Evolutionary conservation across 768 basidiomycete genomes (phyloP).

Genomic region (Suillus cothurnatus): DNA sequence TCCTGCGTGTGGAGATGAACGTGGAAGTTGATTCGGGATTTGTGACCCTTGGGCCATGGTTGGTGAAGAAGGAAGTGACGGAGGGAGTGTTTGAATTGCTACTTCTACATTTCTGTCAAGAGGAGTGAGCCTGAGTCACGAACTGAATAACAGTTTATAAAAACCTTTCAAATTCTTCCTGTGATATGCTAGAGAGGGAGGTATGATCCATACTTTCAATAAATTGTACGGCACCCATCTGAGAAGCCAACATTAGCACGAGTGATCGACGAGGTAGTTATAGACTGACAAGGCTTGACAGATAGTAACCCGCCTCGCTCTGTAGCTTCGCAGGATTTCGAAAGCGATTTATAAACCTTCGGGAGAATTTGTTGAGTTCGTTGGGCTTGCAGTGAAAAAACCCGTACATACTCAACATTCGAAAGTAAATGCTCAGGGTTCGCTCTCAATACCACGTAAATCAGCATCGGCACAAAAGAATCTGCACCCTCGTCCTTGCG

Average conservation of each 20-base stretch:
- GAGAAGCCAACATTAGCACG: not conserved
- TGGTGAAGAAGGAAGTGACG: slow-evolving; percentile 31
- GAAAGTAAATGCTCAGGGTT: slow-evolving; percentile 93
- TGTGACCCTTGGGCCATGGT: slow-evolving; percentile 40
- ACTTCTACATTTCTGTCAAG: slow-evolving; percentile 55
- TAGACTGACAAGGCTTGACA: slow-evolving; percentile 83
- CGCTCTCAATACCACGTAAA: slow-evolving; percentile 91
- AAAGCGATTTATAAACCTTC: slow-evolving; percentile 94
- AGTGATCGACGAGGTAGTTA: not conserved
- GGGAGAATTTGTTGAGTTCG: not conserved
- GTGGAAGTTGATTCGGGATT: slow-evolving; percentile 34
- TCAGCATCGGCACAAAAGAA: slow-evolving; percentile 91
- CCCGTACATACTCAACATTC: slow-evolving; percentile 80
- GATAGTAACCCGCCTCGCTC: slow-evolving; percentile 95
- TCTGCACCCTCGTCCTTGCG: slow-evolving; percentile 88
- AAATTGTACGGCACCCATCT: slow-evolving; percentile 97
- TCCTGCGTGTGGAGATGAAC: slow-evolving; percentile 60
- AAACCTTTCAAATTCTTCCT: slow-evolving; percentile 88
- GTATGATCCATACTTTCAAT: slow-evolving; percentile 99
- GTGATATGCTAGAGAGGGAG: slow-evolving; percentile 89
- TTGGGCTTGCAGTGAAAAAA: not conserved
- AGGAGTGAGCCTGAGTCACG: slow-evolving; percentile 12
- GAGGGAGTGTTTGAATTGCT: slow-evolving; percentile 53
- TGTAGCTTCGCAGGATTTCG: slow-evolving; percentile 86
- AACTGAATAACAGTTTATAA: slow-evolving; percentile 13